A percentile compares a stretch with the other conserved stretches of the same genome.
phyloP scores from a whole-genome alignment of 176 grass and related monocot species.

The Bromus sterilis region DNA sequence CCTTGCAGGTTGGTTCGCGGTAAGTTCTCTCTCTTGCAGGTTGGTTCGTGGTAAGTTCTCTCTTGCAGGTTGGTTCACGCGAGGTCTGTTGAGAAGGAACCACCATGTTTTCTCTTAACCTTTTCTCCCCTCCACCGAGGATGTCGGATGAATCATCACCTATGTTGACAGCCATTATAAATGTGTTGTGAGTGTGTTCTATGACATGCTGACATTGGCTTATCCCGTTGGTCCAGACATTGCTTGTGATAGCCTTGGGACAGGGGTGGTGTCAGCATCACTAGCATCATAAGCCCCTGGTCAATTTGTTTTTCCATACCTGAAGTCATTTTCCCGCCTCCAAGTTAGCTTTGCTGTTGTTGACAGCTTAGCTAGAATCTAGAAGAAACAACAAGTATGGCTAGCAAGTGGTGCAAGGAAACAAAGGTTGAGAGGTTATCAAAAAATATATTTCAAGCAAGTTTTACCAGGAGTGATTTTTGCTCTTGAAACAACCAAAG shows the following conservation, averaged over 20 bases:
- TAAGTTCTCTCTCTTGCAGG: not conserved
- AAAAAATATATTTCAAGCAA: not conserved
- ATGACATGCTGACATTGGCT: not conserved
- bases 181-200: not conserved
- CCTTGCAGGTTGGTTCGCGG: not conserved
- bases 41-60: too few species aligned
- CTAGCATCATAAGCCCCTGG: not conserved
- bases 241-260: not conserved
- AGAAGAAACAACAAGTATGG: slow-evolving; percentile 22
- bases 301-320: not conserved
- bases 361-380: slow-evolving; percentile 30
- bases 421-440: not conserved
- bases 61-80: too few species aligned
- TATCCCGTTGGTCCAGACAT: not conserved
- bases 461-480: not conserved
- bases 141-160: not conserved
- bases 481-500: not conserved
- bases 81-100: not conserved
- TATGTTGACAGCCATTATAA: not conserved
- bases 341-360: slow-evolving; percentile 13
- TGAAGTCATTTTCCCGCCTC: slow-evolving; percentile 30
- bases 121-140: not conserved
- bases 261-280: slow-evolving; percentile 11
- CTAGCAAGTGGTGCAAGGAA: slow-evolving; percentile 13
- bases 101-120: not conserved